These are phyloP conservation scores for Taxawa tesnikishii DNA, from an alignment of 2,329 filamentous ascomycete species.

Conservation along the genomic window DNA sequence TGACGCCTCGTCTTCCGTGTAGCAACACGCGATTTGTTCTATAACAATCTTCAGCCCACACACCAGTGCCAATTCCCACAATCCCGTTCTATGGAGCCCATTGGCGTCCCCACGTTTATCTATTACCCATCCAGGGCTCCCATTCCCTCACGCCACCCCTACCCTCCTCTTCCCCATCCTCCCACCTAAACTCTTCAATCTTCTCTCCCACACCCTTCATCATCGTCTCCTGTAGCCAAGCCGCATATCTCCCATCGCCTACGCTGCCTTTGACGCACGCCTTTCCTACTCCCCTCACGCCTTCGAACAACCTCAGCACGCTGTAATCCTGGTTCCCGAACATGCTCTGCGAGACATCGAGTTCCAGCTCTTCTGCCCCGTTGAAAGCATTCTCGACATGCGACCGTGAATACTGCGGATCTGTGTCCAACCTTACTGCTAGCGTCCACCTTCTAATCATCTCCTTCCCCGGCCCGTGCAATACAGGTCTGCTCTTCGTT, in stretches of 20 bases:
- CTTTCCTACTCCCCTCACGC: slow-evolving; percentile 30
- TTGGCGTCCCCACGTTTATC: too few relatives aligned
- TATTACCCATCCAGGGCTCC: not conserved
- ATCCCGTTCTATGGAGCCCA: too few relatives aligned
- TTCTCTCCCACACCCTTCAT: slow-evolving; percentile 23
- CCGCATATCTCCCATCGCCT: slow-evolving; percentile 26
- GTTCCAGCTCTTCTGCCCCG: slow-evolving; percentile 31
- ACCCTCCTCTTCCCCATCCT: slow-evolving; percentile 18
- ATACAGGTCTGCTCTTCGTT: slow-evolving; percentile 11
- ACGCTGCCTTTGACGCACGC: slow-evolving; percentile 31
- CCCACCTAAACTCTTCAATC: slow-evolving; percentile 26
- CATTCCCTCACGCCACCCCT: slow-evolving; percentile 22
- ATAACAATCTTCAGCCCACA: too few relatives aligned
- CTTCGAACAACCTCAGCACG: slow-evolving; percentile 32
- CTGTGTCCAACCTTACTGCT: slow-evolving; percentile 35
- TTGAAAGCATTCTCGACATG: slow-evolving; percentile 32
- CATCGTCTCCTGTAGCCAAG: slow-evolving; percentile 32
- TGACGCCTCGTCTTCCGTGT: too few relatives aligned
- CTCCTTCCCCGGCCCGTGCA: slow-evolving; percentile 4
- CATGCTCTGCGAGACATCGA: slow-evolving; percentile 37
- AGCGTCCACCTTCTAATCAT: slow-evolving; percentile 32
- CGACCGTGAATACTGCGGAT: slow-evolving; percentile 29
- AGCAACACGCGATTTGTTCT: too few relatives aligned
- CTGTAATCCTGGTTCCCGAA: slow-evolving; percentile 29
- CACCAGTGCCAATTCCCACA: too few relatives aligned